Conservation (phyloP, 345 rosid genomes). For the Salix caprea region DNA sequence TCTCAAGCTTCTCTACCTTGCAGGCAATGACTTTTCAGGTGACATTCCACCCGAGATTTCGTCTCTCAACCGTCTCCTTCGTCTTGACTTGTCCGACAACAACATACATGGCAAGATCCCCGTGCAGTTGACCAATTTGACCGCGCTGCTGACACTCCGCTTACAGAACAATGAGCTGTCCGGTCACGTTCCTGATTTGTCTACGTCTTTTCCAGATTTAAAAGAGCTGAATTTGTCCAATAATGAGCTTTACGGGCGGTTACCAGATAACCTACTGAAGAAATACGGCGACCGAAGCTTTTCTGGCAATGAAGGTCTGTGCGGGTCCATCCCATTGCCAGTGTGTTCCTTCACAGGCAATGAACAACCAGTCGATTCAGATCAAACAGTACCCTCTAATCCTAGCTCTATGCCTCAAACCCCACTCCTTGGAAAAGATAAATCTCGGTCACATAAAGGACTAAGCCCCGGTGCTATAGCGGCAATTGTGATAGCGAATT, state of each 20-base stretch:
- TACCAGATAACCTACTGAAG: slow-evolving; percentile 50
- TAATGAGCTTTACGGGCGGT: slow-evolving; percentile 65
- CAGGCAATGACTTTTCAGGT: slow-evolving; percentile 72
- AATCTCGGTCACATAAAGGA: slow-evolving; percentile 32
- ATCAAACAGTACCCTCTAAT: slow-evolving; percentile 64
- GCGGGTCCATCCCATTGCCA: slow-evolving; percentile 69
- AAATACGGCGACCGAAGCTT: slow-evolving; percentile 62
- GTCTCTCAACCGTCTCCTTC: slow-evolving; percentile 50
- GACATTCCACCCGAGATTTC: slow-evolving; percentile 63
- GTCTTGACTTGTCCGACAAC: slow-evolving; percentile 80
- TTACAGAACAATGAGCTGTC: slow-evolving; percentile 77
- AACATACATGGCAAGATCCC: slow-evolving; percentile 74
- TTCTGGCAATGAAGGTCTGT: slow-evolving; percentile 69
- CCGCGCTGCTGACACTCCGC: slow-evolving; percentile 66
- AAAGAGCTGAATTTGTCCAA: slow-evolving; percentile 59
- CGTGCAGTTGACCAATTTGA: slow-evolving; percentile 39
- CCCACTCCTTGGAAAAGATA: slow-evolving; percentile 27
- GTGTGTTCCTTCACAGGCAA: slow-evolving; percentile 48
- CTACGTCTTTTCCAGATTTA: slow-evolving; percentile 38
- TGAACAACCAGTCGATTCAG: slow-evolving; percentile 31
- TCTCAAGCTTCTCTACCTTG: slow-evolving; percentile 70
- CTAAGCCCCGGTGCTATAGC: slow-evolving; percentile 57
- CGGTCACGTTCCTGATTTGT: slow-evolving; percentile 72
- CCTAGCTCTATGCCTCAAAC: slow-evolving; percentile 67
- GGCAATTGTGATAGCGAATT: slow-evolving; percentile 58